A percentile compares a stretch with the other conserved stretches of the same genome.
These are phyloP conservation scores for Oxalis stricta DNA, from an alignment of 441 rosid genomes.

Conservation along the genomic window DNA sequence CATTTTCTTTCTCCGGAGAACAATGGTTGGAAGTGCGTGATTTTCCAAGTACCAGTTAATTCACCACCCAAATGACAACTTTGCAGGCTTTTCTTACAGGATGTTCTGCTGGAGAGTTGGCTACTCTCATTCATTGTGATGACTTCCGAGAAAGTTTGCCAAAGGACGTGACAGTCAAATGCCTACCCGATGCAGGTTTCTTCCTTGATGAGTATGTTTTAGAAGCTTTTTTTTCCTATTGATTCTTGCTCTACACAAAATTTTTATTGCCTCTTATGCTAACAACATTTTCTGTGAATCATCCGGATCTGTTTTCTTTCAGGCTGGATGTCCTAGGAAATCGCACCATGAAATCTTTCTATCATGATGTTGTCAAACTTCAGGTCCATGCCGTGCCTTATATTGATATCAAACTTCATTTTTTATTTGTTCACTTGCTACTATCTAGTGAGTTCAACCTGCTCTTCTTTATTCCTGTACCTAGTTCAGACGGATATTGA, in stretches of 20 bases:
- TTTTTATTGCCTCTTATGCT: not conserved
- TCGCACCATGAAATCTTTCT: constrained; percentile 61
- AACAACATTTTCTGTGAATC: not conserved
- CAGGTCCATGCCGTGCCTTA: constrained; percentile 72
- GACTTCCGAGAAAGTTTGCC: constrained; percentile 54
- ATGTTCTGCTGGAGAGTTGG: constrained; percentile 95
- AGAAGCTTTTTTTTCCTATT: too few relatives aligned
- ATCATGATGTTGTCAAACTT: constrained; percentile 49
- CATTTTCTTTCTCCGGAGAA: too few relatives aligned
- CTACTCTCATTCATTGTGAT: constrained; percentile 81
- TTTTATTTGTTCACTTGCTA: not conserved
- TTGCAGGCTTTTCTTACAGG: constrained; percentile 82
- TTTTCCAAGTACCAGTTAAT: too few relatives aligned
- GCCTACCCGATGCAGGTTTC: constrained; percentile 86
- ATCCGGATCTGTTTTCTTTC: constrained; percentile 18
- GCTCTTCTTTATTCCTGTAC: too few relatives aligned
- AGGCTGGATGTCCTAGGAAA: constrained; percentile 71
- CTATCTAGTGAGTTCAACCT: too few relatives aligned
- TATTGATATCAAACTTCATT: too few relatives aligned
- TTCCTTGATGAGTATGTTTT: constrained; percentile 84
- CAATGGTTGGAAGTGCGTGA: too few relatives aligned
- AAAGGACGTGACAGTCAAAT: constrained; percentile 56
- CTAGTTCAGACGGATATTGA: too few relatives aligned
- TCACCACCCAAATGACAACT: constrained; percentile 2
- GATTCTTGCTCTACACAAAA: too few relatives aligned